These are phyloP conservation scores for Oryza punctata DNA, from an alignment of 176 grass and related monocot genomes.

Conservation along the genomic window DNA sequence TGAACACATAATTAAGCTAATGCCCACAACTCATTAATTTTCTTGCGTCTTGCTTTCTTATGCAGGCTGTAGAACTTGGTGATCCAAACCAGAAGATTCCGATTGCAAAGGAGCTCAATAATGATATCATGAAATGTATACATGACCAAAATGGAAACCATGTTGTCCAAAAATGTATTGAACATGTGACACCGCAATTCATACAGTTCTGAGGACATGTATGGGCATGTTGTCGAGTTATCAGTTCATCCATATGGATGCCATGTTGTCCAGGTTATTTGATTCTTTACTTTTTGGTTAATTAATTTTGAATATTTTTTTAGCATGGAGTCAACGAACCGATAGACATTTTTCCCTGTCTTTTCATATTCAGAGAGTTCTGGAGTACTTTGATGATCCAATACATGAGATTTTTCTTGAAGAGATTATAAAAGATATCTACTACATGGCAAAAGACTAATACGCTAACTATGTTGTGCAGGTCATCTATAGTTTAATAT, in stretches of 20 bases:
- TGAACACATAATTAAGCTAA: neutral
- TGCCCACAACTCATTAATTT: neutral
- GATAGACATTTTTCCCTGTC: neutral
- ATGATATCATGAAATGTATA: neutral
- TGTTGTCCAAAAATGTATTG: slow-evolving; percentile 24
- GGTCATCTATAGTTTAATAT: neutral
- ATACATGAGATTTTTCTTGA: neutral
- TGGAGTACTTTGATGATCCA: neutral
- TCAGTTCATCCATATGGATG: slow-evolving; percentile 16
- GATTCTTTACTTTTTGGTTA: neutral
- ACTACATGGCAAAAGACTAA: neutral
- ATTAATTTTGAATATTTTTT: neutral
- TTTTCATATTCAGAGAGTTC: neutral
- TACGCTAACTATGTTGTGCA: slow-evolving; percentile 22
- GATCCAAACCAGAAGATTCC: neutral
- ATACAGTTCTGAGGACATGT: neutral
- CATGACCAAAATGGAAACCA: slow-evolving; percentile 25
- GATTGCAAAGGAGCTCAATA: neutral
- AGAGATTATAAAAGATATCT: neutral
- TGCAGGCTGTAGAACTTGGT: neutral
- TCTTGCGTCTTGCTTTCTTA: neutral
- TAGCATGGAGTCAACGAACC: neutral
- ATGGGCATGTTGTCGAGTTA: neutral
- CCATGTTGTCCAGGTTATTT: neutral
- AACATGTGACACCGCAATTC: neutral